Conservation (phyloP, 371 early-diverging fungal genomes). For the Blakeslea trispora region DNA sequence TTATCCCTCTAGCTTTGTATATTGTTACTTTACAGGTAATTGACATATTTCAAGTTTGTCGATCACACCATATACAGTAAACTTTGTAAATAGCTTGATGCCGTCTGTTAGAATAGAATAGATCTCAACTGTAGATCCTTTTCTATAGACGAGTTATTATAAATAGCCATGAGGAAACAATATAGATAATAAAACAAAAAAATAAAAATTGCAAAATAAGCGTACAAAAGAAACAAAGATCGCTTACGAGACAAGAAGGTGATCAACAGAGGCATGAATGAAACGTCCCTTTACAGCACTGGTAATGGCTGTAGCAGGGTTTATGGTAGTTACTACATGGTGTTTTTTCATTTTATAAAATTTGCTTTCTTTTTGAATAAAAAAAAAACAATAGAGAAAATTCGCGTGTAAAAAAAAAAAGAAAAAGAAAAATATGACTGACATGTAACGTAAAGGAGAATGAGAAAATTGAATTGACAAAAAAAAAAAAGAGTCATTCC, state of each 20-base stretch:
- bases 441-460: no score
- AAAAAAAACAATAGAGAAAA: no score
- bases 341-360: conserved; percentile 1
- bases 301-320: conserved; percentile 13
- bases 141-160: no score
- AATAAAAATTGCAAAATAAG: background rate
- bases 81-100: conserved; percentile 54
- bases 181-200: background rate
- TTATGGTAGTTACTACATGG: conserved; percentile 22
- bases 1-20: background rate
- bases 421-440: background rate
- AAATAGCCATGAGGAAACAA: no score
- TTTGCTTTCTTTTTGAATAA: background rate
- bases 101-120: conserved; percentile 43
- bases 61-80: conserved; percentile 66
- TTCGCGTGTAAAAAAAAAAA: background rate
- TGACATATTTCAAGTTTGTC: conserved; percentile 49
- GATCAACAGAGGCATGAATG: conserved; percentile 53
- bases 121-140: conserved; percentile 66
- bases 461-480: no score
- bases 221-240: background rate
- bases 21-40: conserved; percentile 45
- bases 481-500: background rate
- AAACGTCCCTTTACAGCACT: conserved; percentile 53
- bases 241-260: conserved; percentile 64